A percentile compares a stretch with the other conserved stretches of the same genome.
These are phyloP conservation scores for Austroboletus festivus DNA, from an alignment of 768 basidiomycete genomes.

Conservation along the genomic window DNA sequence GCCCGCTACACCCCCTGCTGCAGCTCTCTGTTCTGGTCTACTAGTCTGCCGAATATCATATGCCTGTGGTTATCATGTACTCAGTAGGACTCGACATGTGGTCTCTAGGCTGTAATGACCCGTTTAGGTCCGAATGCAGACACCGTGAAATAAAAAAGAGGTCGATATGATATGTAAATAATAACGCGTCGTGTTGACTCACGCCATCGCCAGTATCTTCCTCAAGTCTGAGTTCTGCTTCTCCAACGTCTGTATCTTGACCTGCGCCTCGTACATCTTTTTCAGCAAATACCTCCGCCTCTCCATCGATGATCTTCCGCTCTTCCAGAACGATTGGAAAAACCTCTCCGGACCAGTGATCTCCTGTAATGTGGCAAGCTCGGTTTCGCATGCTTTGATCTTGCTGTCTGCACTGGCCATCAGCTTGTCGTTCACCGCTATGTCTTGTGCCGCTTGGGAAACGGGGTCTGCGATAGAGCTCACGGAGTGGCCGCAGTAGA, in stretches of 20 bases:
- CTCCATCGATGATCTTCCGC: constrained; percentile 47
- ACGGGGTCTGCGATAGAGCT: constrained; percentile 52
- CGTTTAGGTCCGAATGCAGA: no score
- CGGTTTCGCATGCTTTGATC: constrained; percentile 71
- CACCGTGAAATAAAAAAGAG: no score
- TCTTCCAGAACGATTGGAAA: constrained; percentile 41
- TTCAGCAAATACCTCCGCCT: constrained; percentile 66
- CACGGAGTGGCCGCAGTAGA: background rate
- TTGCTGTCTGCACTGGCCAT: constrained; percentile 58
- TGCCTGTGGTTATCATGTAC: no score
- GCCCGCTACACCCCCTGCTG: no score
- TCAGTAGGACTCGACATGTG: no score
- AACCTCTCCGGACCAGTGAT: constrained; percentile 52
- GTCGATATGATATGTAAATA: background rate
- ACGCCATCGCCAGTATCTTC: constrained; percentile 49
- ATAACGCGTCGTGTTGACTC: background rate
- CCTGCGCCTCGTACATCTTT: constrained; percentile 70
- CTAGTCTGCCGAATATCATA: no score
- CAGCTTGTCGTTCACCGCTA: constrained; percentile 70
- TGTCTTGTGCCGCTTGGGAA: constrained; percentile 80
- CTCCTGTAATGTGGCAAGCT: constrained; percentile 64
- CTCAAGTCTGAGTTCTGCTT: constrained; percentile 67
- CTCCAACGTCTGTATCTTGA: constrained; percentile 69
- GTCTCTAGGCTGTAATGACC: no score
- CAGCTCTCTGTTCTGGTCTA: no score